phyloP scores from a whole-genome alignment of 805 yeast genomes.

The Metschnikowia similis region DNA sequence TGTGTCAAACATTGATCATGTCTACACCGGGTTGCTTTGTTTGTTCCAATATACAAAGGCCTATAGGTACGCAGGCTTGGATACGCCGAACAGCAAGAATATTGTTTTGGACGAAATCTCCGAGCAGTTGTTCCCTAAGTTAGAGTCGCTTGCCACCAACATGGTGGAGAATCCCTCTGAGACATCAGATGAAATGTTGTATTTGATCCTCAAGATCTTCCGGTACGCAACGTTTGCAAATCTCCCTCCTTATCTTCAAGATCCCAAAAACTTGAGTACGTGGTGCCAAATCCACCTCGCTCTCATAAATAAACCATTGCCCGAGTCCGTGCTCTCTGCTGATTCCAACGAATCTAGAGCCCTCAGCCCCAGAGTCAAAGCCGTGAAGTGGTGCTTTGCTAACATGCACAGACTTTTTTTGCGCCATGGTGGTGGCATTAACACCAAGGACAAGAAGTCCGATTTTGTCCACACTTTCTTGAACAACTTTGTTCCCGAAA shows the following conservation, averaged over 20 bases:
- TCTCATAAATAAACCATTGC: conserved; percentile 38
- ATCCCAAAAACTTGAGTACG: conserved; percentile 31
- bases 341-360: conserved; percentile 26
- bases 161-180: conserved; percentile 24
- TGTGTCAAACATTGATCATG: conserved; percentile 36
- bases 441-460: conserved; percentile 27
- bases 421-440: conserved; percentile 42
- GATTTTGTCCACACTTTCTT: conserved; percentile 31
- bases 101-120: conserved; percentile 39
- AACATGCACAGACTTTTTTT: conserved; percentile 38
- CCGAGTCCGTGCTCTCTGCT: conserved; percentile 29
- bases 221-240: conserved; percentile 37
- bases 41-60: conserved; percentile 38
- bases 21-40: conserved; percentile 37
- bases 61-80: conserved; percentile 44
- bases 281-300: conserved; percentile 41
- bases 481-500: conserved; percentile 38
- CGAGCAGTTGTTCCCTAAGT: conserved; percentile 31
- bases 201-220: conserved; percentile 37
- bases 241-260: conserved; percentile 36
- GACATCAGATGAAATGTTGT: conserved; percentile 26
- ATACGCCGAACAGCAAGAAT: conserved; percentile 31
- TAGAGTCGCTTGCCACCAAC: conserved; percentile 29
- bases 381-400: conserved; percentile 44
- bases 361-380: conserved; percentile 40